Evolutionary conservation across 2,329 filamentous ascomycete species (phyloP).

Genomic region (Aspergillus neotritici): DNA sequence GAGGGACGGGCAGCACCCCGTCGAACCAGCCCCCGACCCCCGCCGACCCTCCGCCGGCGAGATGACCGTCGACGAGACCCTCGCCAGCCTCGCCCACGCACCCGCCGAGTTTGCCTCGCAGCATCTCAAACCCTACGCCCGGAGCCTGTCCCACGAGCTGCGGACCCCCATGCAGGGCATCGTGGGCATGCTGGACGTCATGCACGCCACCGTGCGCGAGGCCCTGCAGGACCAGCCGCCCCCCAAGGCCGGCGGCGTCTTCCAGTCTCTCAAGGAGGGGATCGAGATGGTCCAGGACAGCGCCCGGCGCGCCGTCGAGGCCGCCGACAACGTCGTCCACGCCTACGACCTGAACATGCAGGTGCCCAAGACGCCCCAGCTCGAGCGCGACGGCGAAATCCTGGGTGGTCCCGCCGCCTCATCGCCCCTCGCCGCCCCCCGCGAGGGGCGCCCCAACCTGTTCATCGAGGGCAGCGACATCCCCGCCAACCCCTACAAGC

Average conservation of each 20-base stretch:
- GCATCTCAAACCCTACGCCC: slow-evolving; percentile 65
- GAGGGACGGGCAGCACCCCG: slow-evolving; percentile 48
- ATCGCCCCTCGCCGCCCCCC: slow-evolving; percentile 13
- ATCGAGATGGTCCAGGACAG: slow-evolving; percentile 70
- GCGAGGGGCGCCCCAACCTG: slow-evolving; percentile 36
- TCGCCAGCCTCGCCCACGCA: slow-evolving; percentile 49
- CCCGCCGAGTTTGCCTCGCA: slow-evolving; percentile 54
- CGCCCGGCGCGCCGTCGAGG: slow-evolving; percentile 64
- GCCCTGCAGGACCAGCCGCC: slow-evolving; percentile 53
- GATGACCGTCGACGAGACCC: slow-evolving; percentile 19
- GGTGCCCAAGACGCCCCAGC: slow-evolving; percentile 58
- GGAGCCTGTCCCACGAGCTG: slow-evolving; percentile 65
- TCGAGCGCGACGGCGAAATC: slow-evolving; percentile 35
- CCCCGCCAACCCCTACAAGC: slow-evolving; percentile 41
- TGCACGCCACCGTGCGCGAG: slow-evolving; percentile 67
- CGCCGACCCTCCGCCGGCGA: slow-evolving; percentile 18
- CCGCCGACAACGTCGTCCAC: slow-evolving; percentile 69
- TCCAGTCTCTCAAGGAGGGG: slow-evolving; percentile 59
- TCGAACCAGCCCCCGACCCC: slow-evolving; percentile 19
- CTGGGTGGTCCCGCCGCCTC: slow-evolving; percentile 18
- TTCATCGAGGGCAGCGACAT: slow-evolving; percentile 42
- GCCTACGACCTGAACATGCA: slow-evolving; percentile 72
- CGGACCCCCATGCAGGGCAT: slow-evolving; percentile 71
- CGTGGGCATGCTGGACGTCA: slow-evolving; percentile 70
- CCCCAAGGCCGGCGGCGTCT: slow-evolving; percentile 49